phyloP scores from a whole-genome alignment of 106 monocot species.

The Apostasia shenzhenica region DNA sequence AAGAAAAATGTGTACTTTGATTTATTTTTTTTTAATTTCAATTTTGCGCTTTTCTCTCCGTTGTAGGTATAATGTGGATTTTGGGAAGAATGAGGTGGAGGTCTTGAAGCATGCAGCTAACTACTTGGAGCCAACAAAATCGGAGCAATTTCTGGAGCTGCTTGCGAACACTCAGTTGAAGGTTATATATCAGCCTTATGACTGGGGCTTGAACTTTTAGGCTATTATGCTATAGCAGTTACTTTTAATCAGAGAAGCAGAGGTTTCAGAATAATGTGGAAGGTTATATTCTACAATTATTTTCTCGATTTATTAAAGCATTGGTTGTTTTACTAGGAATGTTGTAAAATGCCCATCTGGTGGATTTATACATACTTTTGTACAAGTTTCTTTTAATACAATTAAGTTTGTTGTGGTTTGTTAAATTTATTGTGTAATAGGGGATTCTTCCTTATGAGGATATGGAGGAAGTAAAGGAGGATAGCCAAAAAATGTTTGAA shows the following conservation, averaged over 20 bases:
- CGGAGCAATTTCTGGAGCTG: constrained; percentile 64
- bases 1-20: too few relatives aligned
- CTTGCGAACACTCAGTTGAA: constrained; percentile 60
- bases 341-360: too few relatives aligned
- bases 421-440: too few relatives aligned
- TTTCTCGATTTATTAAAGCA: too few relatives aligned
- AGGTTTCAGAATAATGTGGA: neutral
- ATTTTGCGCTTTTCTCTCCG: neutral
- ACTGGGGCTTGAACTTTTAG: constrained; percentile 69
- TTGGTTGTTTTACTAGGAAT: too few relatives aligned
- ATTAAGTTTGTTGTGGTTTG: too few relatives aligned
- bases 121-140: constrained; percentile 66
- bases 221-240: neutral
- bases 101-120: constrained; percentile 86
- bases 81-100: constrained; percentile 77
- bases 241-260: too few relatives aligned
- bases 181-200: constrained; percentile 76
- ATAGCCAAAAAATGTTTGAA: too few relatives aligned
- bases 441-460: too few relatives aligned
- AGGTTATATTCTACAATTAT: neutral
- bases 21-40: neutral
- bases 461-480: too few relatives aligned
- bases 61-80: constrained; percentile 81
- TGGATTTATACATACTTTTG: too few relatives aligned
- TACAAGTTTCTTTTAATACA: too few relatives aligned